These are phyloP conservation scores for Cicer judaicum DNA, from an alignment of 306 rosid species.

Conservation along the genomic window DNA sequence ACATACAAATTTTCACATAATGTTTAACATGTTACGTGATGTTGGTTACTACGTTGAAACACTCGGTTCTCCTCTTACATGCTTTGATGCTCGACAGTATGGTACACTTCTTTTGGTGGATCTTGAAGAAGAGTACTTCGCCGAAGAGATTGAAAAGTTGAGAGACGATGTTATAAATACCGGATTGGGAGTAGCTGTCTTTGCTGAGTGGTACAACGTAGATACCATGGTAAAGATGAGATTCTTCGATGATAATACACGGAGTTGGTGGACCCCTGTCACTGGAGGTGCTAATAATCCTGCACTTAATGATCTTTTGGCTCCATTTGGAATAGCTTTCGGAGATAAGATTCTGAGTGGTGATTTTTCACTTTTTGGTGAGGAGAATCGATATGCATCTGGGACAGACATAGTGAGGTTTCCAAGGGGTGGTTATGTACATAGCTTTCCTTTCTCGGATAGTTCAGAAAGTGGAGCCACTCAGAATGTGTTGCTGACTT, in stretches of 20 bases:
- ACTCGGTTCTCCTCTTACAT: conserved; percentile 93
- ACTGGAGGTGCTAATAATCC: conserved; percentile 98
- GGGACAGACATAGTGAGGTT: conserved; percentile 95
- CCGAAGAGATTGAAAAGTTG: conserved; percentile 94
- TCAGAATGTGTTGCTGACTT: conserved; percentile 74
- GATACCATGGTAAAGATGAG: conserved; percentile 98
- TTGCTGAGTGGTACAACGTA: conserved; percentile 97
- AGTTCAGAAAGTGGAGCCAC: conserved; percentile 99
- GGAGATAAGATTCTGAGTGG: conserved; percentile 94
- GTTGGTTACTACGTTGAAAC: conserved; percentile 89
- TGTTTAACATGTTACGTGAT: conserved; percentile 94
- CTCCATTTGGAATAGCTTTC: conserved; percentile 95
- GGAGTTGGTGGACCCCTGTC: conserved; percentile 99
- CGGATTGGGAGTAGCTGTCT: conserved; percentile 88
- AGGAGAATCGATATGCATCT: conserved; percentile 94
- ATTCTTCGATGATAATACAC: conserved; percentile 92
- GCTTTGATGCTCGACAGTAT: conserved; percentile 90
- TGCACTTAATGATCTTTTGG: conserved; percentile 88
- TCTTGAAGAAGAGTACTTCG: conserved; percentile 95
- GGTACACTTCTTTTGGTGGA: conserved; percentile 94
- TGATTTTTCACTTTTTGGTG: conserved; percentile 88
- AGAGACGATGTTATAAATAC: conserved; percentile 81
- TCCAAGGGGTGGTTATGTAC: conserved; percentile 85
- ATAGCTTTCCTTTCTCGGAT: conserved; percentile 86
- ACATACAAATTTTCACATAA: conserved; percentile 92